Evolutionary conservation across 805 yeast genomes (phyloP), one percentile per base, ranked within the genome.

Genomic region (Candida peoriensis): DNA sequence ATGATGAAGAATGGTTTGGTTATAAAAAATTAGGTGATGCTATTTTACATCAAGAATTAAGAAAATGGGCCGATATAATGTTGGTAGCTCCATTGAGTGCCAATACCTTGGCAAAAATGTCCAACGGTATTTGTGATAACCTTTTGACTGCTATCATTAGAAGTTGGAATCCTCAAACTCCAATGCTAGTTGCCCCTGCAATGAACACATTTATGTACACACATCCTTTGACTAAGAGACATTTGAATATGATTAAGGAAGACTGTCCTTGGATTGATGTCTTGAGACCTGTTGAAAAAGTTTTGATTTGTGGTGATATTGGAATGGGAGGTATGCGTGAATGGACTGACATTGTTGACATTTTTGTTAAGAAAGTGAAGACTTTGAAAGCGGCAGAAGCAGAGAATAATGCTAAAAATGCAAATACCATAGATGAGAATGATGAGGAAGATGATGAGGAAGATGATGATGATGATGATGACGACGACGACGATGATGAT

Each of bases 261-360:
- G 87, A 79, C 46, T 79, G 80, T 64, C 84, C 88, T 6, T 81
- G 76, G 73, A 70, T 82, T 34, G 83, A 80, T 39, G 71, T 84
- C 14, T 60, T 84, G 52, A 81, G 76, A 52, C 94, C 94, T 0
- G 86, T 82, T 16, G 94, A 84, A 48, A 84, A 84, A 53, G 88
- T 84, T 44, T 69, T 64, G 63, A 82, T 60, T 14, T 83, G 87
- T 63, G 94, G 94, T 49, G 94, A 84, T 54, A 82, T 84, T 43
- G 93, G 93, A 11, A 82, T 84, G 93, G 94, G 94, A 28, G 94
- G 94, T 21, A 84, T 84, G 94, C 73, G 87, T 68, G 93, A 83
- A 52, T 83, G 87, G 82, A 77, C 78, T 52, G 93, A 82, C 50
- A 76, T 84, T 40, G 90, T 81, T 8, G 86, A 81, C 49, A 72